Evolutionary conservation across 1,284 basidiomycete genomes (phyloP).

Genomic region (Ceratobasidium sp.): DNA sequence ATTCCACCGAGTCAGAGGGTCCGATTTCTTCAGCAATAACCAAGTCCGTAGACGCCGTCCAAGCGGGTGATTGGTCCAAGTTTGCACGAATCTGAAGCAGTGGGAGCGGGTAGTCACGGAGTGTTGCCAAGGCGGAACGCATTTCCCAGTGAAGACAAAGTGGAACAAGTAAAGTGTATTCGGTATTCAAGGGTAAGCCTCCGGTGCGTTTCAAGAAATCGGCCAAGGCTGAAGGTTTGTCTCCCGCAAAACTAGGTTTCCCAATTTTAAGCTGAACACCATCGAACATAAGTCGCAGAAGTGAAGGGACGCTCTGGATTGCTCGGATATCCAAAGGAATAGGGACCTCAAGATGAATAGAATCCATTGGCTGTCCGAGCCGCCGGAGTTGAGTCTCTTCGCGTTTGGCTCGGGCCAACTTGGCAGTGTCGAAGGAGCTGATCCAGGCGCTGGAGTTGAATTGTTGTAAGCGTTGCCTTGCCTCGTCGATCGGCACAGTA

Average conservation of each 20-base stretch:
- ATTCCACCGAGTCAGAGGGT: conserved; percentile 75
- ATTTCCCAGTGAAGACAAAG: conserved; percentile 82
- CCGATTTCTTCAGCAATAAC: conserved; percentile 94
- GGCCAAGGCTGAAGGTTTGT: conserved; percentile 63
- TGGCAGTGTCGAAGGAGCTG: conserved; percentile 11
- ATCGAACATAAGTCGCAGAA: conserved; percentile 78
- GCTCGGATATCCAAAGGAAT: conserved; percentile 63
- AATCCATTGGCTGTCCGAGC: conserved; percentile 50
- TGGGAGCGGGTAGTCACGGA: conserved; percentile 87
- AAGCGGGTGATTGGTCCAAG: conserved; percentile 61
- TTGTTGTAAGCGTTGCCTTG: conserved; percentile 77
- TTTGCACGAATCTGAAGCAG: conserved; percentile 71
- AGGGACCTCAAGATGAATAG: conserved; percentile 47
- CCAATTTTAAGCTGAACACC: conserved; percentile 67
- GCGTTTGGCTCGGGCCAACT: conserved; percentile 30
- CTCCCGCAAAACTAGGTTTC: conserved; percentile 76
- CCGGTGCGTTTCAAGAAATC: conserved; percentile 43
- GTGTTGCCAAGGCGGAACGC: conserved; percentile 70
- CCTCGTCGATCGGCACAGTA: conserved; percentile 78
- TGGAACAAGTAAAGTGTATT: conserved; percentile 87
- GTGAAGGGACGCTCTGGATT: conserved; percentile 70
- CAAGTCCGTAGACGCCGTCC: conserved; percentile 82
- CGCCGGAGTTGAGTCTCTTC: conserved; percentile 51
- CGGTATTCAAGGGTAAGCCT: conserved; percentile 77
- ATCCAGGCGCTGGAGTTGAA: conserved; percentile 88